Evolutionary conservation across 768 basidiomycete species (phyloP), one percentile per base, ranked within the genome.

Genomic region (Boletales sp.): DNA sequence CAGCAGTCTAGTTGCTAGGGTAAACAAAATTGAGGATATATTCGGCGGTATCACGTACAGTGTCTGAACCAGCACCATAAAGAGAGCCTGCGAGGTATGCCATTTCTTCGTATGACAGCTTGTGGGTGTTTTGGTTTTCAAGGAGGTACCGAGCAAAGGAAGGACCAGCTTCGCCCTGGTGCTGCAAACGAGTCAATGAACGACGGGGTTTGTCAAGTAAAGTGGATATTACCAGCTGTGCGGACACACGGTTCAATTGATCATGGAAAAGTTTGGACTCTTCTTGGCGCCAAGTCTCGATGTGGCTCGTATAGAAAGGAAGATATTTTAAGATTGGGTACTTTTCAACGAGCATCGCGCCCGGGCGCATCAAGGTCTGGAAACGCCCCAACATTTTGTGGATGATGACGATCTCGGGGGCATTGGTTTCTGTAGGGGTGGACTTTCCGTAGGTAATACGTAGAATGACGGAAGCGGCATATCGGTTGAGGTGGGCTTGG

Each of bases 31-130:
- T 5, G 32, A n/a, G 15, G 2, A 35, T 4, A 8, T 31, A 19
- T 2, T 15, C 30, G 15, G 24, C 24, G 35, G n/a, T 19, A 32
- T 34, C n/a, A 60, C 68, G 35, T 47, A 72, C 73, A 13, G 83
- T 85, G 54, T 84, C 84, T 0, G 80, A 76, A 13, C 84, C 84
- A 31, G 83, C 83, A 21, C 84, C 84, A 51, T 82, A 86, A 65
- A 86, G 78, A 35, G 76, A 74, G 0, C 84, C 84, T 0, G 79
- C 78, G 21, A 86, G 74, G 60, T 85, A 86, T 0, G 83, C 78
- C 24, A 77, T 74, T 57, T 86, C 83, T 47, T 78, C 70, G 47
- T 79, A 70, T 3, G 80, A 74, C 10, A 84, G 73, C 11, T 74
- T 77, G 41, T 81, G 75, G 40, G 79, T 74, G 2, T 60, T 50